Evolutionary conservation across 2,329 filamentous ascomycete species (phyloP).

Genomic region (Pezicula radicicola): DNA sequence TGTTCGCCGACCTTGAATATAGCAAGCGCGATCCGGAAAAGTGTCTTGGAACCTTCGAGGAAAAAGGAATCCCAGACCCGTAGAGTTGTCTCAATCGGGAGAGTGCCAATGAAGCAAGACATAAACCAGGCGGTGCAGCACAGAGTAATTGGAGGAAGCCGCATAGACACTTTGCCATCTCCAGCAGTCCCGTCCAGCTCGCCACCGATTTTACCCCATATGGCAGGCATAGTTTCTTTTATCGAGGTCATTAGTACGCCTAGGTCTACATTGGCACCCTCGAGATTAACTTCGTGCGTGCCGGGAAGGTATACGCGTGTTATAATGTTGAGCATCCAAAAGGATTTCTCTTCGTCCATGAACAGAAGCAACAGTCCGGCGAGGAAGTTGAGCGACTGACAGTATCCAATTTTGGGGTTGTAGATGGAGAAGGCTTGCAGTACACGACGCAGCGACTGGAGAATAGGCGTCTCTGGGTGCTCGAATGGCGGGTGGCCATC

Average conservation of each 20-base stretch:
- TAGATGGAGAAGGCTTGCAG: conserved; percentile 87
- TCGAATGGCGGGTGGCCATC: conserved; percentile 21
- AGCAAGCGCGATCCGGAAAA: conserved; percentile 87
- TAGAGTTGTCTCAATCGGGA: conserved; percentile 87
- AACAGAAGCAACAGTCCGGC: conserved; percentile 88
- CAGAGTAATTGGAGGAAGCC: conserved; percentile 84
- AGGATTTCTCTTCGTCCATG: conserved; percentile 84
- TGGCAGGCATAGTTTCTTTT: conserved; percentile 74
- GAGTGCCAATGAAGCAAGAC: conserved; percentile 90
- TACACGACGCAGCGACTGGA: conserved; percentile 78
- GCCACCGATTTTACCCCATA: conserved; percentile 86
- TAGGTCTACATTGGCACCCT: conserved; percentile 90
- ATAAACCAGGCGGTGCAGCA: conserved; percentile 98
- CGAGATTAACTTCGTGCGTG: conserved; percentile 86
- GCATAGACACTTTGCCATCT: conserved; percentile 33
- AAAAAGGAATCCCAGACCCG: conserved; percentile 96
- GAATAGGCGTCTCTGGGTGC: conserved; percentile 66
- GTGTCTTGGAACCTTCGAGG: conserved; percentile 89
- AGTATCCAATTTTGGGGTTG: conserved; percentile 90
- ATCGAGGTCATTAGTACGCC: conserved; percentile 88
- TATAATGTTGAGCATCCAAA: conserved; percentile 91
- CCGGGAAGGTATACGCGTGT: conserved; percentile 85
- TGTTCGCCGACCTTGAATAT: conserved; percentile 86
- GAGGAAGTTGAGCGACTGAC: conserved; percentile 92
- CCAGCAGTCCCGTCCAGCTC: conserved; percentile 54